Evolutionary conservation across 371 early-diverging fungal species (phyloP), one percentile per base, ranked within the genome.

Genomic region (Sporodiniella umbellata): DNA sequence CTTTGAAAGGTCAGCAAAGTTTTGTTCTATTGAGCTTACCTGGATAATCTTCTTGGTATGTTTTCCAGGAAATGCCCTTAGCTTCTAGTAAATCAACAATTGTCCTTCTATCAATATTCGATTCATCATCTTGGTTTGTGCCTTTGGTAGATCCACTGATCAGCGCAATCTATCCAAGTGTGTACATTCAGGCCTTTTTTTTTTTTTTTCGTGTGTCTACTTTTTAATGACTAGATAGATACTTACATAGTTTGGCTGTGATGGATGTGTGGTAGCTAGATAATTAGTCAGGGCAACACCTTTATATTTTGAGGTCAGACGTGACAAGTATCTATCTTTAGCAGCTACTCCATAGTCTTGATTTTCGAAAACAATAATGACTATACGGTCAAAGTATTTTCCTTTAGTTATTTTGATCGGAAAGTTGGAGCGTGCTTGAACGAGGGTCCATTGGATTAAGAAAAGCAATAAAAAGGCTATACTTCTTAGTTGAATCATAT

Each of bases 51-150:
- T 88, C 84, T 54, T 79, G 74, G 53, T 86, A 88, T 10, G 74
- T 54, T 55, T 75, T 84, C 89, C 89, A 88, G 22, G 79, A 62
- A 22, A 86, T 56, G 0, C 71, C 67, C 56, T 77, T 81, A 14
- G 68, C 57, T 50, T 86, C 86, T 33, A 88, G 58, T 4, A 84
- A 64, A 57, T 86, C 87, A n/a, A 80, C 84, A 30, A 86, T 58
- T 42, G 38, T 78, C 18, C 52, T 42, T 2, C 72, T 54, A 42
- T 67, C 56, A 51, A 73, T 47, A 24, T 74, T 66, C 28, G 58
- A 57, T 21, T 60, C 60, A 15, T 64, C 63, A 39, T 82, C 72
- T 11, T 65, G 58, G n/a, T 68, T 45, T 3, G 77, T 70, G 11
- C 71, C 78, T 44, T 68, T 60, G 11, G 68, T 70, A 7, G 71